Conservation (phyloP, 2,329 filamentous ascomycete genomes). For the Pseudogymnoascus sp. region DNA sequence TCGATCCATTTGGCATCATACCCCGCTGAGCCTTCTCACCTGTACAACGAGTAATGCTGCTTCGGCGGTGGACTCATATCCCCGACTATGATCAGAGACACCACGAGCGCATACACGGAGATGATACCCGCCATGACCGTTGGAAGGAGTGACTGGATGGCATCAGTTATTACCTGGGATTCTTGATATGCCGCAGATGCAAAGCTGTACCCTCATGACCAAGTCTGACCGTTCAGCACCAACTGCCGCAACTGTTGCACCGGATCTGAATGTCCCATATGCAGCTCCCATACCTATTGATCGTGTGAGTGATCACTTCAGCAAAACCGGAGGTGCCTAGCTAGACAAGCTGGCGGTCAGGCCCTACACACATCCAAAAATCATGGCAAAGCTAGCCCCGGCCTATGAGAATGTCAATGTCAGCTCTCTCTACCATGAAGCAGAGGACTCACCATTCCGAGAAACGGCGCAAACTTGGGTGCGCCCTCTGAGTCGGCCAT, state of each 20-base stretch:
- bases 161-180: not conserved
- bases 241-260: not conserved
- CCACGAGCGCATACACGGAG: not conserved
- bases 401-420: not conserved
- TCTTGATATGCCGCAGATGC: not conserved
- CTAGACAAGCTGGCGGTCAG: not conserved
- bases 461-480: conserved; percentile 1
- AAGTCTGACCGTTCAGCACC: not conserved
- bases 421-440: not conserved
- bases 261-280: not conserved
- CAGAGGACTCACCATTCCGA: not conserved
- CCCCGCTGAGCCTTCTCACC: not conserved
- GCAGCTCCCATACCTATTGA: not conserved
- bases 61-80: not conserved
- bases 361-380: not conserved
- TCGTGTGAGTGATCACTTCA: not conserved
- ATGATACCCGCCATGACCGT: not conserved
- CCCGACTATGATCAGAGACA: not conserved
- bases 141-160: not conserved
- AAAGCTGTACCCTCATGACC: not conserved
- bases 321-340: not conserved
- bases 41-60: not conserved
- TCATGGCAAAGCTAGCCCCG: not conserved
- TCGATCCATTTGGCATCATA: not conserved
- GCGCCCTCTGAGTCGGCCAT: not conserved